Conservation (phyloP, 768 basidiomycete species). For the Neoboletus brunneissimus region DNA sequence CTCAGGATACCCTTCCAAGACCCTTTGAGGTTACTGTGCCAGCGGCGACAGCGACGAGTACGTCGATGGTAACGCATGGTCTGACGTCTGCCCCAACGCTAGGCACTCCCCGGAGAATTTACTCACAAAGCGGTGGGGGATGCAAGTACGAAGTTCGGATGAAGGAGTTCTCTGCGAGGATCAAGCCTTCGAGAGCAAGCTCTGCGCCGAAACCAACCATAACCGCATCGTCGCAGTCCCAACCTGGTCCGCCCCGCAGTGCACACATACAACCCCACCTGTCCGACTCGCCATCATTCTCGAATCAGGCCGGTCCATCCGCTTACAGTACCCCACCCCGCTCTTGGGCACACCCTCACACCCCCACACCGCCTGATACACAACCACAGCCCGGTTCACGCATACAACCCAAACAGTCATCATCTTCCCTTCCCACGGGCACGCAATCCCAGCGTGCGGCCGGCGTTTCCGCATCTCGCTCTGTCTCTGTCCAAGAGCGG, state of each 20-base stretch:
- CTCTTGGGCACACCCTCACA: neutral
- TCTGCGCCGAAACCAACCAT: neutral
- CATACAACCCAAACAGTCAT: neutral
- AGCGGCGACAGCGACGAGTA: neutral
- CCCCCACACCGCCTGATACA: neutral
- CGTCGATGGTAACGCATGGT: neutral
- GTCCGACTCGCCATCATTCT: slow-evolving; percentile 2
- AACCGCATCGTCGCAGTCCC: neutral
- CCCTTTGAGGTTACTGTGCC: slow-evolving; percentile 20
- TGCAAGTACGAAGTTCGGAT: neutral
- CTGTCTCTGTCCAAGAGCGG: slow-evolving; percentile 1
- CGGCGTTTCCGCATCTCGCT: neutral
- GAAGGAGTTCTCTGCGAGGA: neutral
- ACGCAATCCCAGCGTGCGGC: neutral
- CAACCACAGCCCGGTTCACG: neutral
- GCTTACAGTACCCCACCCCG: neutral
- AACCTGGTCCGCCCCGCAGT: neutral
- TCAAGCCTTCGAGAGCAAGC: neutral
- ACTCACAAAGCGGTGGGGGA: neutral
- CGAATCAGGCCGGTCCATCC: neutral
- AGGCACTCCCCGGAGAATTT: slow-evolving; percentile 2
- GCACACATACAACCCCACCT: neutral
- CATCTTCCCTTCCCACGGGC: neutral
- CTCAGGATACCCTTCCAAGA: slow-evolving; percentile 28
- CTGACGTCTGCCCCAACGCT: neutral